These are phyloP conservation scores for Corymbia citriodora DNA, from an alignment of 441 rosid genomes.

Conservation along the genomic window DNA sequence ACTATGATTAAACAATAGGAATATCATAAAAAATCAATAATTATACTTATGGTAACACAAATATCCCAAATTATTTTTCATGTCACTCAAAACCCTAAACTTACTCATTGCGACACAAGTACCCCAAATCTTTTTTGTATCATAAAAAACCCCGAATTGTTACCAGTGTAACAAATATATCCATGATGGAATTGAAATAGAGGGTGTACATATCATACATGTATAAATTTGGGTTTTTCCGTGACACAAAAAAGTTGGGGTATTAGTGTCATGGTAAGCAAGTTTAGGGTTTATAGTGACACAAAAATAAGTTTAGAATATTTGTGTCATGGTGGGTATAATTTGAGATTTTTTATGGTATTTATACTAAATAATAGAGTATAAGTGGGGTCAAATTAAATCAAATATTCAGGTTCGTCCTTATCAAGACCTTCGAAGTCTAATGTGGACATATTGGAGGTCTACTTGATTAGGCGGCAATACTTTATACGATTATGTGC, in stretches of 20 bases:
- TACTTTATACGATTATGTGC: background rate
- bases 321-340: background rate
- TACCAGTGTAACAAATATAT: too few species aligned
- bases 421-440: background rate
- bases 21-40: too few species aligned
- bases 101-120: background rate
- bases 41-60: background rate
- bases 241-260: accelerated
- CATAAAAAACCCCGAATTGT: too few species aligned
- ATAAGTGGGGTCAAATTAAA: background rate
- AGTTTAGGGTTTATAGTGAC: accelerated
- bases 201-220: background rate
- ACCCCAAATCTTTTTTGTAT: background rate
- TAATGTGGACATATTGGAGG: background rate
- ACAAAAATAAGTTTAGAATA: background rate
- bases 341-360: background rate
- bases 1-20: background rate
- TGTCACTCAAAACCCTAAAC: accelerated
- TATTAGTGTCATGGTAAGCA: background rate
- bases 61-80: too few species aligned
- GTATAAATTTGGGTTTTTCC: background rate
- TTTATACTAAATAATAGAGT: background rate
- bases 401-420: background rate
- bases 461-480: background rate
- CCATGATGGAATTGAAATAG: accelerated